A percentile compares a stretch with the other conserved stretches of the same genome.
These are phyloP conservation scores for Leavenworthia alabamica DNA, from an alignment of 345 rosid species.

Conservation along the genomic window DNA sequence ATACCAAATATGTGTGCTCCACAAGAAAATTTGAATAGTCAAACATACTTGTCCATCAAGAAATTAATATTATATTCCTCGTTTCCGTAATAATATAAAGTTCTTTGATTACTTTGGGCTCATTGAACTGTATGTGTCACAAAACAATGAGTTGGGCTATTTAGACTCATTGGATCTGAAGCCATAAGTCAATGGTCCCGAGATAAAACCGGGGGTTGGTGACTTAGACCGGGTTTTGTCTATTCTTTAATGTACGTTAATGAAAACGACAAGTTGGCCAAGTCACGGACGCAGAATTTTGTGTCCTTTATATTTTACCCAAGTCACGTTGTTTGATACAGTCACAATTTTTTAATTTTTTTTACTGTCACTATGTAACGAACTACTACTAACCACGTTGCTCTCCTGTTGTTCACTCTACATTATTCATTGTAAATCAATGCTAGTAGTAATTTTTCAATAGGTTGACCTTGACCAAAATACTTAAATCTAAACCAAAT, in stretches of 20 bases:
- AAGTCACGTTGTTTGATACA: neutral
- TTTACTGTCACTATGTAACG: neutral
- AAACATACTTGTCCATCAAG: slow-evolving; percentile 12
- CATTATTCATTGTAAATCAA: neutral
- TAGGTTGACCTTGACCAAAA: slow-evolving; percentile 14
- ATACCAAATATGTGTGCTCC: neutral
- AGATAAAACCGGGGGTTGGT: slow-evolving; percentile 11
- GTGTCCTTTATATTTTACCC: neutral
- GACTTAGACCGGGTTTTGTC: slow-evolving; percentile 12
- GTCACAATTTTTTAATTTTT: too few relatives aligned
- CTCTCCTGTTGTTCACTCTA: neutral
- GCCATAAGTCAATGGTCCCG: neutral
- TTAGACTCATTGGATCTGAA: neutral
- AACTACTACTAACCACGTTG: slow-evolving; percentile 21
- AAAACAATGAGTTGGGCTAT: neutral
- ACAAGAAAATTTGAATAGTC: slow-evolving; percentile 16
- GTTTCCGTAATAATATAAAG: neutral
- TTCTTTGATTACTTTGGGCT: neutral
- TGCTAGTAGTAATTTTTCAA: neutral
- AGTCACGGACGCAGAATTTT: slow-evolving; percentile 21
- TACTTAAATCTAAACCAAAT: neutral
- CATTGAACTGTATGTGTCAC: neutral
- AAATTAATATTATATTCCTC: neutral
- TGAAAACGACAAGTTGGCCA: slow-evolving; percentile 17
- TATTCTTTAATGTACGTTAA: neutral